Evolutionary conservation across 768 basidiomycete genomes (phyloP).

Genomic region (Suillus brevipes): DNA sequence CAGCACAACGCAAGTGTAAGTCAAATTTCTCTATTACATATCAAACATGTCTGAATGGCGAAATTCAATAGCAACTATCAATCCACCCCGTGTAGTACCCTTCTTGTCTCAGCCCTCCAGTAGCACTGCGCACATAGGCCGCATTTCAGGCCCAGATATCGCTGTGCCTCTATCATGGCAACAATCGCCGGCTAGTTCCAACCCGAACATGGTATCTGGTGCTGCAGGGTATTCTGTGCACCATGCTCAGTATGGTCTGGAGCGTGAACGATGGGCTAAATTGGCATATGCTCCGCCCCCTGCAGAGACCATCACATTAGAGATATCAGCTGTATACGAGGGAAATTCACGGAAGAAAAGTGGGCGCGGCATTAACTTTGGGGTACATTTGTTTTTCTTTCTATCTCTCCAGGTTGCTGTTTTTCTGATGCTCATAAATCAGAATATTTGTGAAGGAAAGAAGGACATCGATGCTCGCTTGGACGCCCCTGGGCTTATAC

Average conservation of each 20-base stretch:
- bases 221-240: not conserved
- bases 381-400: not conserved
- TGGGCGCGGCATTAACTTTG: not conserved
- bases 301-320: not conserved
- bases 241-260: not conserved
- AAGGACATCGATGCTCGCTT: not conserved
- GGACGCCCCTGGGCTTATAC: not conserved
- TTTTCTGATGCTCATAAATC: not conserved
- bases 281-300: not conserved
- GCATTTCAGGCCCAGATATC: not conserved
- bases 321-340: not conserved
- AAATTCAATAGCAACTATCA: slow-evolving; percentile 4
- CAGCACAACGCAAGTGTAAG: not conserved
- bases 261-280: not conserved
- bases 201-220: not conserved
- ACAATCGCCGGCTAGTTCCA: not conserved
- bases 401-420: too few species aligned
- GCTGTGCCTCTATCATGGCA: not conserved
- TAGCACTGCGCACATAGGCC: not conserved
- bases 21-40: not conserved
- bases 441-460: not conserved
- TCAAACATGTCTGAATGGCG: not conserved
- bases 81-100: not conserved
- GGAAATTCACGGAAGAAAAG: not conserved
- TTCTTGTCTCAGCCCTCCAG: not conserved